Base-by-base conservation (phyloP, 2,329 filamentous ascomycete genomes). In the Epichloe gansuensis region DNA sequence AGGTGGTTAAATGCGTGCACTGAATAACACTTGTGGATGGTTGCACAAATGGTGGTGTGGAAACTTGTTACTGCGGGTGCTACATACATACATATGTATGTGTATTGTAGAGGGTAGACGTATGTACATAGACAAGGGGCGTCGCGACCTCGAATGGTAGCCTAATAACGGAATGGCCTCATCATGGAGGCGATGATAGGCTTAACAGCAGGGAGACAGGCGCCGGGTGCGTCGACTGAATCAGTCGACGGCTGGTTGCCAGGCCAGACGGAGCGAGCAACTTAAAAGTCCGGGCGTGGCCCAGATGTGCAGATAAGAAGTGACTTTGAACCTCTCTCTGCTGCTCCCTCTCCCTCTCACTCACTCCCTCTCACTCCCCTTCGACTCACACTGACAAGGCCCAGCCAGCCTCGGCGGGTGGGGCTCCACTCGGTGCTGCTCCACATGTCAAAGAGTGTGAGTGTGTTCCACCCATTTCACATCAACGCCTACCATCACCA, bases 211-310 rank as follows among this genome's bases (percentile, higher is more conserved):
- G 17, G 17, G 17, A 2, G 17, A 17, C 17, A 17, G 17, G 17
- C 17, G 2, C 1, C 2, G 17, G 17, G 1, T 17, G 17, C 17
- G 17, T 17, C 17, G 17, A 17, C 17, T 41, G 38, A 48, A 47
- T 37, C n/a, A n/a, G n/a, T n/a, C 51, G 45, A 44, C 17, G 28
- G 25, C 51, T 46, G 39, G 49, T 52, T 54, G 54, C 47, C 53
- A 45, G 54, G 45, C 42, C 51, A 51, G 52, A 43, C 52, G 45
- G 44, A 52, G 45, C 52, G 52, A 45, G 42, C 46, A 48, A 54
- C 52, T 52, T 47, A 41, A 52, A 28, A 28, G 48, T 37, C 51
- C 51, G 45, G 45, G 17, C 45, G 4, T 21, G n/a, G 11, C 46
- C 21, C 37, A 35, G 41, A n/a, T 39, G 34, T 44, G 45, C 35